Evolutionary conservation across 805 yeast species (phyloP).

Genomic region (Zygoascus flipseniorum): DNA sequence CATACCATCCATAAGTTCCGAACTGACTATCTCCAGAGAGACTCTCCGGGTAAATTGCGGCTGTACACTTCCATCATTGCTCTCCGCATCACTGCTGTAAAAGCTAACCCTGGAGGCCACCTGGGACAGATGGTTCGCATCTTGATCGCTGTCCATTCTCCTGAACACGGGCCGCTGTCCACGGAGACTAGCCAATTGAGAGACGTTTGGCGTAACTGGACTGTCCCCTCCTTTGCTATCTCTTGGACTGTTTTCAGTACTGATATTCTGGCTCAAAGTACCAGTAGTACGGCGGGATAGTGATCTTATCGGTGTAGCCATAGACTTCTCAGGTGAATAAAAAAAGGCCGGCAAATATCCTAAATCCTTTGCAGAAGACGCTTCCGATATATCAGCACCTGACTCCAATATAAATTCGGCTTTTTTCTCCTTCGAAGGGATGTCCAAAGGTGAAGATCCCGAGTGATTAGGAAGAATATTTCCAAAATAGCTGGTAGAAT

Average conservation of each 20-base stretch:
- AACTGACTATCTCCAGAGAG: constrained; percentile 40
- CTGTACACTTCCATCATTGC: constrained; percentile 17
- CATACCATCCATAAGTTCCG: constrained; percentile 35
- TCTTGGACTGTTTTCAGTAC: background rate
- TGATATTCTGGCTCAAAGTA: background rate
- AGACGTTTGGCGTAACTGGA: background rate
- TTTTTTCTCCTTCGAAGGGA: background rate
- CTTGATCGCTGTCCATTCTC: background rate
- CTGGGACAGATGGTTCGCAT: background rate
- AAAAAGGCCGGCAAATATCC: constrained; percentile 36
- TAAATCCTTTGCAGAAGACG: constrained; percentile 29
- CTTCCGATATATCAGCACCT: constrained; percentile 6
- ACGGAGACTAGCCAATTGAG: background rate
- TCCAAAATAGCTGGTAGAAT: constrained; percentile 6
- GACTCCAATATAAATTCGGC: background rate
- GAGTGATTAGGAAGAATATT: background rate
- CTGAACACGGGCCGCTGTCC: background rate
- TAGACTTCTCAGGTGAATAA: constrained; percentile 20
- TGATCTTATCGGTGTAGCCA: constrained; percentile 3
- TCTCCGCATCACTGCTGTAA: constrained; percentile 17
- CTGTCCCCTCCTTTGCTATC: background rate
- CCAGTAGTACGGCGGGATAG: constrained; percentile 8
- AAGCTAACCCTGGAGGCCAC: constrained; percentile 13
- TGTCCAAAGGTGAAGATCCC: constrained; percentile 5
- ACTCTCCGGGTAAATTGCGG: constrained; percentile 22